Conservation (phyloP, 1,139 yeast species). For the Suhomyces bokatorum region DNA sequence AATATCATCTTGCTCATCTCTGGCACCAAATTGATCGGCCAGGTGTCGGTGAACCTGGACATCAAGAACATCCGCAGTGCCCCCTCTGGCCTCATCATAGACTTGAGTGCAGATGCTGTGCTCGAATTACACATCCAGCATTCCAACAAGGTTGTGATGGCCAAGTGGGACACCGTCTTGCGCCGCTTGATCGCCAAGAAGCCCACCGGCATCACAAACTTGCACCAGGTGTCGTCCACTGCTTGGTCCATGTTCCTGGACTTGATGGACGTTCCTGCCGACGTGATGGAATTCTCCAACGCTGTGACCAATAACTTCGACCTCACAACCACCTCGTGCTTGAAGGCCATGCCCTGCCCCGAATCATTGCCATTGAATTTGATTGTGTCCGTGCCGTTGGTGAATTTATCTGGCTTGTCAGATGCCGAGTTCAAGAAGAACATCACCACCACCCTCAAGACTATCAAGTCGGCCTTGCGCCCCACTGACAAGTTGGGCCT, state of each 20-base stretch:
- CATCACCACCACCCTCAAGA: constrained; percentile 29
- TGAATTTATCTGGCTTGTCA: constrained; percentile 31
- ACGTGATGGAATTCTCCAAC: constrained; percentile 39
- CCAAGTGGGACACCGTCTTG: constrained; percentile 44
- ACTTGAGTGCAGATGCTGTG: constrained; percentile 39
- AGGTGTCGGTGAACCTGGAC: constrained; percentile 33
- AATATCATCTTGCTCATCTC: constrained; percentile 39
- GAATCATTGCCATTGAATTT: constrained; percentile 46
- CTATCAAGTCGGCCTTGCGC: constrained; percentile 32
- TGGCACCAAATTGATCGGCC: constrained; percentile 37
- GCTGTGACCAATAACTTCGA: constrained; percentile 36
- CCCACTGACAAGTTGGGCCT: constrained; percentile 54
- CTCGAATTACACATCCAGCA: constrained; percentile 49
- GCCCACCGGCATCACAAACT: constrained; percentile 27
- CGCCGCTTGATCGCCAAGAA: constrained; percentile 18
- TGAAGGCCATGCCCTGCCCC: constrained; percentile 33
- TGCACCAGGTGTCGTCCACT: constrained; percentile 52
- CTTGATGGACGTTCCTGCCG: constrained; percentile 36
- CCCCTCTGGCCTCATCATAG: constrained; percentile 33
- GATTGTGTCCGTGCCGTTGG: constrained; percentile 48
- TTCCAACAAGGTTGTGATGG: constrained; percentile 33
- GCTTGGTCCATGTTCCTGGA: constrained; percentile 42
- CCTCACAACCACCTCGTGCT: constrained; percentile 40
- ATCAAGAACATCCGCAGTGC: constrained; percentile 31
- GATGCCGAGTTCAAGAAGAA: constrained; percentile 35